These are phyloP conservation scores for Funneliformis mosseae DNA, from an alignment of 192 early-diverging fungal species.

Conservation along the genomic window DNA sequence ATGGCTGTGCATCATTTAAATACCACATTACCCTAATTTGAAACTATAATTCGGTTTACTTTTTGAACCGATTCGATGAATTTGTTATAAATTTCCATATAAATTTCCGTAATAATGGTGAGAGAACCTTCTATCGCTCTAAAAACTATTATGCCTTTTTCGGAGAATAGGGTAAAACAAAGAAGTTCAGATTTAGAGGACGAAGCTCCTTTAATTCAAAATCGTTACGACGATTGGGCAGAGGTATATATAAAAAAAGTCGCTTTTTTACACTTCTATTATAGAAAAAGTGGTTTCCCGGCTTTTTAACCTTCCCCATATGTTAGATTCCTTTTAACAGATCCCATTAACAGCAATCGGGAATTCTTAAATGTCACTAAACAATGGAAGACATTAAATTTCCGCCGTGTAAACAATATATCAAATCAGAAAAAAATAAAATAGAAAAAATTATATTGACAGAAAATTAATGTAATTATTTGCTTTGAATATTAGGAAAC, in stretches of 20 bases:
- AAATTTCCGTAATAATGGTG: conserved; percentile 14
- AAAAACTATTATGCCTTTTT: conserved; percentile 34
- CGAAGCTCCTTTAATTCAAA: conserved; percentile 29
- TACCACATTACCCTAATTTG: too few relatives aligned
- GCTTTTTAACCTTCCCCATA: neutral
- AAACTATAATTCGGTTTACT: neutral
- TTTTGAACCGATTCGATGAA: neutral
- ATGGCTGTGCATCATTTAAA: too few relatives aligned
- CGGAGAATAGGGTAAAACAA: conserved; percentile 18
- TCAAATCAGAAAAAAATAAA: neutral
- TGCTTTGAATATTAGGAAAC: neutral
- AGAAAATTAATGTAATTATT: neutral
- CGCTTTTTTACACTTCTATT: neutral
- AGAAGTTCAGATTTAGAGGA: conserved; percentile 28
- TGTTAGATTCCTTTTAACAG: neutral
- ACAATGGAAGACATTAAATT: neutral
- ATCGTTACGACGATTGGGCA: conserved; percentile 14
- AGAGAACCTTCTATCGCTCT: conserved; percentile 30
- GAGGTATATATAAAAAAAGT: neutral
- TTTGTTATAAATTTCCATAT: neutral
- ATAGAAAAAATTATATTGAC: neutral
- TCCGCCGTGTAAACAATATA: neutral
- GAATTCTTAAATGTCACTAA: neutral
- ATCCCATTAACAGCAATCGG: neutral
- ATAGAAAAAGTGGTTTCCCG: neutral